phyloP scores from a whole-genome alignment of 176 grass and related monocot genomes.

The Triticum dicoccoides region DNA sequence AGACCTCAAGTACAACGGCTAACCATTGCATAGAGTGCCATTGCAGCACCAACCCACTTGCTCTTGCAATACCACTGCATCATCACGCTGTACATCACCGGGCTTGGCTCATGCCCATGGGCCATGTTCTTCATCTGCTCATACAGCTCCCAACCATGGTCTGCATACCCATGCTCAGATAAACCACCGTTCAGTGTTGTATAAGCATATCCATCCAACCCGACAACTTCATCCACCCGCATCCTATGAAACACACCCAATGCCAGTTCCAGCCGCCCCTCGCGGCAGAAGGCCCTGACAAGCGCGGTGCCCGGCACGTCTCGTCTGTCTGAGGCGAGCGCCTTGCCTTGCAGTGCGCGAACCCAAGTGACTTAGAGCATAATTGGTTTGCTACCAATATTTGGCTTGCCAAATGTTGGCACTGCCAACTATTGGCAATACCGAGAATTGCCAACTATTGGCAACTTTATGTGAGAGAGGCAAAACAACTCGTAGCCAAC shows the following conservation, averaged over 20 bases:
- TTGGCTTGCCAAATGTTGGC: too few species aligned
- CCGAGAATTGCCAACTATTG: too few species aligned
- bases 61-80: constrained; percentile 10
- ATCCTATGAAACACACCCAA: neutral
- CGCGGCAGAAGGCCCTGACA: neutral
- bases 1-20: neutral
- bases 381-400: too few species aligned
- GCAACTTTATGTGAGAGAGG: too few species aligned
- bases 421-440: too few species aligned
- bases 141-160: neutral
- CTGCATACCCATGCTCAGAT: neutral
- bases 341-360: neutral
- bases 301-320: neutral
- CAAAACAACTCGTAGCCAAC: too few species aligned
- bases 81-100: neutral
- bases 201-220: constrained; percentile 1
- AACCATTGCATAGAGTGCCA: neutral
- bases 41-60: neutral
- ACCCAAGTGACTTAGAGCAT: neutral
- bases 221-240: neutral
- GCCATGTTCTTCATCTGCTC: neutral
- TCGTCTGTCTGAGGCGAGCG: neutral
- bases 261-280: neutral
- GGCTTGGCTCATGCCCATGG: neutral
- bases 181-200: neutral